Conservation (phyloP, 116 monocot species). For the Dioscorea cayenensis region DNA sequence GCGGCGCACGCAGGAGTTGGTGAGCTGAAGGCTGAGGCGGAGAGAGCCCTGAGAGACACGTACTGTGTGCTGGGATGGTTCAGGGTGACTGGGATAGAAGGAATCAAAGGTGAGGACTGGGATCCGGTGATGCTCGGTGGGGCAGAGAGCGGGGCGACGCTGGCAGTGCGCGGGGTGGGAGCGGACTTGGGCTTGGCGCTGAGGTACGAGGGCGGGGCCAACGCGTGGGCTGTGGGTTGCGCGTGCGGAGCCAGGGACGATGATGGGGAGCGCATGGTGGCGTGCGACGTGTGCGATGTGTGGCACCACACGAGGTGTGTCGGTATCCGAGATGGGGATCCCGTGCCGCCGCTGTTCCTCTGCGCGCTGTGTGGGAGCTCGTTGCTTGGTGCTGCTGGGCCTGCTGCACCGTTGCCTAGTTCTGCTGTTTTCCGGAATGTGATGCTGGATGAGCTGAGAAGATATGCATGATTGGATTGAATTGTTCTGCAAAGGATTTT, state of each 20-base stretch:
- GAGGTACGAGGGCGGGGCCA: constrained; percentile 63
- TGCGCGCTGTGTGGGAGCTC: constrained; percentile 45
- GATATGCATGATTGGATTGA: no score
- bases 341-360: constrained; percentile 66
- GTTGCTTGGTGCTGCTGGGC: constrained; percentile 7
- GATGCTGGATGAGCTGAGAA: no score
- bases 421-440: no score
- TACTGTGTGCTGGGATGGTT: constrained; percentile 68
- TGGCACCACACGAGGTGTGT: constrained; percentile 94
- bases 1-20: constrained; percentile 60
- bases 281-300: constrained; percentile 79
- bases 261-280: constrained; percentile 96
- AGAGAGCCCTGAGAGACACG: constrained; percentile 61
- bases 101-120: constrained; percentile 56
- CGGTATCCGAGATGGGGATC: constrained; percentile 58
- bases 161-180: constrained; percentile 51
- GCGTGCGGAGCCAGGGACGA: constrained; percentile 78
- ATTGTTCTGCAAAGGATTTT: no score
- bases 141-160: constrained; percentile 52
- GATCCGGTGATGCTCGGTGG: constrained; percentile 76
- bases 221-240: constrained; percentile 69
- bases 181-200: constrained; percentile 31
- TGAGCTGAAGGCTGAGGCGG: constrained; percentile 56
- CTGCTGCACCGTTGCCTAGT: background rate
- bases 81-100: constrained; percentile 27